Evolutionary conservation across 2,329 filamentous ascomycete species (phyloP), one percentile per base, ranked within the genome.

Genomic region (Xylariaceae sp.): DNA sequence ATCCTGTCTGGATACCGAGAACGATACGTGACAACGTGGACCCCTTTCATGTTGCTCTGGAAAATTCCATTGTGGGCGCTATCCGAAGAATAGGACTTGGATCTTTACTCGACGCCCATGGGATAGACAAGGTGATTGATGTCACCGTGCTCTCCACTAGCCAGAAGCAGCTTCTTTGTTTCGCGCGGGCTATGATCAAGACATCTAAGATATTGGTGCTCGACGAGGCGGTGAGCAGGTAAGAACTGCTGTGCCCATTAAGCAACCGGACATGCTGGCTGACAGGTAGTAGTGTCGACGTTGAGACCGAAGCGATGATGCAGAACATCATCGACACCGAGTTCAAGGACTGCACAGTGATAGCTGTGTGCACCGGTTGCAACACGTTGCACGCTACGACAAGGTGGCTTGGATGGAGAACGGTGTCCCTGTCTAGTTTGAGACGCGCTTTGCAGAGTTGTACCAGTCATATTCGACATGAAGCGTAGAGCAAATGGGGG

Each of bases 261-360:
- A 11, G 44, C 6, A 10, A 10, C 5, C 42, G 5, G 4, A 6
- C 9, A 17, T 13, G 12, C 6, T 17, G 12, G 19, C n/a, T 43
- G 50, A 42, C 34, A 54, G 19, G 4, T 17, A 10, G 11, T 17
- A 71, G 69, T n/a, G 57, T 73, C 18, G 71, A 73, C 49, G 52
- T 54, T 9, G 64, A 66, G 38, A 71, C 68, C 0, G 68, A 71
- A 47, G 59, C 62, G 31, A 58, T 56, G 13, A 67, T 73, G 45
- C 68, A 67, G 50, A 53, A 61, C 9, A 55, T 71, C 2, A 63
- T 73, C 13, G 56, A 57, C 31, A 52, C 50, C 3, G 63, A 69
- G 43, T 67, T 73, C 47, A 62, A 57, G 10, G 51, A 65, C 0
- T 79, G 81, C 57, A 88, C 84, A 0, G 75, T 87, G 36, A 66